Evolutionary conservation across 2,329 filamentous ascomycete genomes (phyloP), one percentile per base, ranked within the genome.

Genomic region (Arthrobotrys sinensis): DNA sequence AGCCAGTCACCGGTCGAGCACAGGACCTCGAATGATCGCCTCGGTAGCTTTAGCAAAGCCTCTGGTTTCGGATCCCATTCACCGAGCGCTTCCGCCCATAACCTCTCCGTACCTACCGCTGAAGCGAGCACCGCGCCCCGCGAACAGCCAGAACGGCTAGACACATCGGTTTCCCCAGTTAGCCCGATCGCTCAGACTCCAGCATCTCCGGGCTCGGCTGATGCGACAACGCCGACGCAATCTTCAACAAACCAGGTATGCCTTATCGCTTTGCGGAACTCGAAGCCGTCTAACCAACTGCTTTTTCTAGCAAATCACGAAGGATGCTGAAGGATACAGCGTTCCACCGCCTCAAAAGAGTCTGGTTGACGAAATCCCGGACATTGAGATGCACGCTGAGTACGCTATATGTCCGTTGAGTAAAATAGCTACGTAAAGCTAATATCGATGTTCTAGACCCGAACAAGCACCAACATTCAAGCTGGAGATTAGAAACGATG

Each of bases 401-500:
- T 83, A 63, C 62, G 48, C 62, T 43, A 43, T 38, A 16, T 12
- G 11, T 53, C 19, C 14, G 11, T 3, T n/a, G 36, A 10, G 10
- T 3, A 36, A 45, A 32, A 16, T 12, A 4, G 21, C 40, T 69
- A 12, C 24, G 40, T 45, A 11, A 48, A 40, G 63, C 81, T 83
- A 62, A 84, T 72, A 1, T 43, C 60, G 16, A 38, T 71, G 38
- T 75, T 85, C 7, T 34, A 78, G 75, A 32, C 67, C 71, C 19
- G 75, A 78, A 83, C 85, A 86, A 82, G 86, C 86, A 46, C 85
- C 85, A 72, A 85, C 84, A 75, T 94, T 94, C 85, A 95, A 92
- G 84, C 88, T 96, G 65, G 93, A 90, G 82, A 96, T 96, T 64
- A 88, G 91, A 79, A 92, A 92, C 80, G 90, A 91, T 45, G 92